phyloP scores from a whole-genome alignment of 345 rosid species.

The Sapria himalayana region DNA sequence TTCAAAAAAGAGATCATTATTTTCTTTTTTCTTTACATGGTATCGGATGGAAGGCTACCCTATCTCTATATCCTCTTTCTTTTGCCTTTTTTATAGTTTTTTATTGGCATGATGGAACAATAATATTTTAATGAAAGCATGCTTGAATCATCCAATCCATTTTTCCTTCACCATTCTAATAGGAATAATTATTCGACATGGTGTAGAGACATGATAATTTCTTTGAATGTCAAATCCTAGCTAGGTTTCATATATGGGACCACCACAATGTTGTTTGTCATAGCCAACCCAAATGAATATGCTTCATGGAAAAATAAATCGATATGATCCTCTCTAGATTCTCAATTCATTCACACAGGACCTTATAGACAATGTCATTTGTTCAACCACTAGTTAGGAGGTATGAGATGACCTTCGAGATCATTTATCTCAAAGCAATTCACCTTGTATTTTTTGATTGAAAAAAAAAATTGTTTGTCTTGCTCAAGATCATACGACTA shows the following conservation, averaged over 20 bases:
- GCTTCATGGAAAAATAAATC: constrained; percentile 1
- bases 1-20: too few species aligned
- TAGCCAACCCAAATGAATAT: neutral
- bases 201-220: constrained; percentile 2
- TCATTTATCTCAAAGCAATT: too few species aligned
- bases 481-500: neutral
- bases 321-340: constrained; percentile 1
- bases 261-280: neutral
- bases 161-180: constrained; percentile 3
- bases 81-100: too few species aligned
- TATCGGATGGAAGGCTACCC: neutral
- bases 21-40: neutral
- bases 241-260: neutral
- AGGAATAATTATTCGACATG: neutral
- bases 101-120: too few species aligned
- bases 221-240: constrained; percentile 1
- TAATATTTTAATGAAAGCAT: neutral
- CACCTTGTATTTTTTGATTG: too few species aligned
- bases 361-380: constrained; percentile 1
- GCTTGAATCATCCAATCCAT: neutral
- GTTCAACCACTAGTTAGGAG: neutral
- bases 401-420: constrained; percentile 1
- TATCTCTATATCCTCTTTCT: neutral
- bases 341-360: neutral
- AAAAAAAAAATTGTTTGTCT: too few species aligned